Evolutionary conservation across 805 yeast species (phyloP).

Genomic region (Ogataea glucozyma): DNA sequence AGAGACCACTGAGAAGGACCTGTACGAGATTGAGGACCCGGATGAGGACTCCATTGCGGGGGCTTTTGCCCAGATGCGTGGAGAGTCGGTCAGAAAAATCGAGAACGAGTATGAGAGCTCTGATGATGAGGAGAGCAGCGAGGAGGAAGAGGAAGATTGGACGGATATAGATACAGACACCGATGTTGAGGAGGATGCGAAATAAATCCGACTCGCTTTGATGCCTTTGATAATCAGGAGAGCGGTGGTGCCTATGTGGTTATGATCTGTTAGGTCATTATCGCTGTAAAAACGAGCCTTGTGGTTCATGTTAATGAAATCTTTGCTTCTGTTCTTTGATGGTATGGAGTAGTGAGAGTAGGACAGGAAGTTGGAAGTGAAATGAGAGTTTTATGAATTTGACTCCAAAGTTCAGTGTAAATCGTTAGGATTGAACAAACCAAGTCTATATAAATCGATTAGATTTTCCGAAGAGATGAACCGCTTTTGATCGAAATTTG

Average conservation of each 20-base stretch:
- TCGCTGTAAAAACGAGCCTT: not conserved
- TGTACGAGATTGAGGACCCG: conserved; percentile 65
- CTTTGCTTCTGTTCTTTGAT: not conserved
- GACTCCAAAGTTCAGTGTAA: too few species aligned
- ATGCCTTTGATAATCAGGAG: conserved; percentile 7
- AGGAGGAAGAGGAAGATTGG: conserved; percentile 35
- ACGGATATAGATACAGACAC: conserved; percentile 65
- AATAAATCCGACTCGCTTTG: too few species aligned
- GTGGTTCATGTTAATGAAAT: conserved; percentile 1
- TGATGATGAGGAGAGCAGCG: conserved; percentile 40
- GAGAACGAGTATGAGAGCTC: conserved; percentile 39
- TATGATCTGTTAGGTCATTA: too few species aligned
- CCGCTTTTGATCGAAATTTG: too few species aligned
- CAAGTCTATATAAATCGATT: too few species aligned
- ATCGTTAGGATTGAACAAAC: too few species aligned
- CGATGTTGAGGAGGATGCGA: conserved; percentile 54
- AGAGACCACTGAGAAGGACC: conserved; percentile 43
- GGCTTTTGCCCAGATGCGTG: conserved; percentile 68
- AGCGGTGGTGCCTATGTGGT: too few species aligned
- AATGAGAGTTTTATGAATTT: too few species aligned
- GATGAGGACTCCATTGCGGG: conserved; percentile 78
- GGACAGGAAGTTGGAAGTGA: too few species aligned
- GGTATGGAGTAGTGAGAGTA: too few species aligned
- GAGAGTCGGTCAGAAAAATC: conserved; percentile 52
- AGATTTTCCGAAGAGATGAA: too few species aligned